Percentiles rank a stretch among this genome's conserved stretches.
Evolutionary conservation across 352 stramenopile genomes (phyloP).

Genomic region (Phytophthora megakarya): DNA sequence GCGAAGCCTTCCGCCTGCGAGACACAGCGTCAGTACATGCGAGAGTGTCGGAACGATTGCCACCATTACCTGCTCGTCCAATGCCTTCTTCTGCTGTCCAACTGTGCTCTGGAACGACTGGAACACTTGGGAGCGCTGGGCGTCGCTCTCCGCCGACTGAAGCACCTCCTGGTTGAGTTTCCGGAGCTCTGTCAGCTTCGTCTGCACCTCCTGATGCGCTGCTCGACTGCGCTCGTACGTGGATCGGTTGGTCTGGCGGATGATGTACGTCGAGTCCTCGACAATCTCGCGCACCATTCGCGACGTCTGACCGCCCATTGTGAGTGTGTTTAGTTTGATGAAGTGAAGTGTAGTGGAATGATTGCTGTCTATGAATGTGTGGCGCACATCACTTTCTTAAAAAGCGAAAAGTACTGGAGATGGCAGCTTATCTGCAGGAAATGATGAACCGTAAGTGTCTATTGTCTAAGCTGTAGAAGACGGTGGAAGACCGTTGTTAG

Average conservation of each 20-base stretch:
- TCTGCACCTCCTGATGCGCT: conserved; percentile 58
- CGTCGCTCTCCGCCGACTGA: conserved; percentile 57
- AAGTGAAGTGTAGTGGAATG: conserved; percentile 13
- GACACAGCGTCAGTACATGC: conserved; percentile 9
- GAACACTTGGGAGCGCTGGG: conserved; percentile 61
- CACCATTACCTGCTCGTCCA: conserved; percentile 57
- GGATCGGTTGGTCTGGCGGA: conserved; percentile 72
- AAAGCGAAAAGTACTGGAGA: conserved; percentile 37
- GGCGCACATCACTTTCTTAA: conserved; percentile 7
- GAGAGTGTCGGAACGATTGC: neutral
- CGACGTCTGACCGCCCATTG: conserved; percentile 80
- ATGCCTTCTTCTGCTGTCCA: conserved; percentile 61
- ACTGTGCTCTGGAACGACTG: conserved; percentile 55
- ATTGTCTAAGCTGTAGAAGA: conserved; percentile 4
- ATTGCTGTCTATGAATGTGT: conserved; percentile 15
- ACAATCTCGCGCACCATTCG: conserved; percentile 81
- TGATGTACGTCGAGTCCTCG: conserved; percentile 80
- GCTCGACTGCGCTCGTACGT: conserved; percentile 70
- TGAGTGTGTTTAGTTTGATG: conserved; percentile 5
- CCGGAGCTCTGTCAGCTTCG: conserved; percentile 65
- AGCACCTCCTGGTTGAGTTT: conserved; percentile 64
- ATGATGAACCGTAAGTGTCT: conserved; percentile 78
- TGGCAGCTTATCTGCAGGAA: conserved; percentile 86
- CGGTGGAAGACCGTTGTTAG: neutral
- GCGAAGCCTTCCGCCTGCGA: conserved; percentile 63